These are phyloP conservation scores for Ogataea corticis DNA, from an alignment of 805 yeast species.

Conservation along the genomic window DNA sequence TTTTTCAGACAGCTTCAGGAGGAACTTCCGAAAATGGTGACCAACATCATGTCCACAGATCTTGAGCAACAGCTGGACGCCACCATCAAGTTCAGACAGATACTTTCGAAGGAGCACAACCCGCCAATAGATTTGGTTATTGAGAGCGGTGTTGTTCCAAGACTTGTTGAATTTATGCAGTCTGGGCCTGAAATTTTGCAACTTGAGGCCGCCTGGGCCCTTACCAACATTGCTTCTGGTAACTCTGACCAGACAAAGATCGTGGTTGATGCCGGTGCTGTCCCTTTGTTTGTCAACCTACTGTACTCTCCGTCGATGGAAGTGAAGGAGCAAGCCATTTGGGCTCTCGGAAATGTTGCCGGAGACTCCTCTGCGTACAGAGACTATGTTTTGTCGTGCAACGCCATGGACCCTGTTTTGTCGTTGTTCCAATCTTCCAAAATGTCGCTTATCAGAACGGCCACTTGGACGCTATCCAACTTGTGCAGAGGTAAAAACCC, in stretches of 20 bases:
- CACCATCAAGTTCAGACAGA: constrained; percentile 90
- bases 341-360: constrained; percentile 99
- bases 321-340: constrained; percentile 97
- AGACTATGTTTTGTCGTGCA: constrained; percentile 81
- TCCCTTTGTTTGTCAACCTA: constrained; percentile 84
- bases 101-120: constrained; percentile 87
- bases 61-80: constrained; percentile 83
- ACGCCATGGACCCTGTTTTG: constrained; percentile 88
- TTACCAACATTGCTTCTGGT: constrained; percentile 97
- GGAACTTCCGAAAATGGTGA: constrained; percentile 85
- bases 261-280: constrained; percentile 92
- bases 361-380: constrained; percentile 92
- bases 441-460: constrained; percentile 90
- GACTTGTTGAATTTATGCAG: constrained; percentile 81
- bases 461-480: constrained; percentile 97
- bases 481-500: constrained; percentile 96
- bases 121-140: constrained; percentile 96
- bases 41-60: constrained; percentile 71
- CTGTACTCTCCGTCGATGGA: constrained; percentile 80
- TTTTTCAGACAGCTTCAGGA: constrained; percentile 52
- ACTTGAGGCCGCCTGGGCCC: constrained; percentile 99
- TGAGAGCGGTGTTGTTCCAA: constrained; percentile 90
- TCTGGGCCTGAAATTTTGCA: constrained; percentile 84
- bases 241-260: constrained; percentile 83
- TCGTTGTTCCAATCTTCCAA: constrained; percentile 75